Evolutionary conservation across 2,329 filamentous ascomycete species (phyloP), one percentile per base, ranked within the genome.

Genomic region (Colletotrichum tamarilloi): DNA sequence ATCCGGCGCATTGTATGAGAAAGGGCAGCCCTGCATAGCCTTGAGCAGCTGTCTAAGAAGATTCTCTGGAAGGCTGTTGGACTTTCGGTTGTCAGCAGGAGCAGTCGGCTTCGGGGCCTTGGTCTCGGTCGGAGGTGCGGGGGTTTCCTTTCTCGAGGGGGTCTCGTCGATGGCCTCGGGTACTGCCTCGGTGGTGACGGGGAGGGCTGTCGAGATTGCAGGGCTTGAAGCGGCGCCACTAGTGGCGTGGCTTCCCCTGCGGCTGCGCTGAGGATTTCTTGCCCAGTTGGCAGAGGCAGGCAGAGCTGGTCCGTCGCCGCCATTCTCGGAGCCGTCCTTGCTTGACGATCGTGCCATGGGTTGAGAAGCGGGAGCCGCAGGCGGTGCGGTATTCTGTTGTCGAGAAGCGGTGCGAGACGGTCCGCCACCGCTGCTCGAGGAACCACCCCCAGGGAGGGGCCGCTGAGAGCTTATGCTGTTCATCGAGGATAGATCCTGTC

Each of bases 271-370:
- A 69, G 92, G 86, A 79, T 92, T 90, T 80, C 91, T 86, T 85
- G 96, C 97, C 97, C 97, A 99, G 79, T 93, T 98, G 5, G 96
- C 97, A 4, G 95, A 95, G 1, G 95, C 95, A 2, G 97, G 97
- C 55, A 99, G 86, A n/a, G 95, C 97, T 52, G 97, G 95, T 3
- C 92, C 92, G 79, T 98, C 96, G 24, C 88, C 89, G n/a, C 89
- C 91, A 78, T 87, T 89, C 68, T 92, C 90, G 0, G 92, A 91
- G 11, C 90, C 92, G 73, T 97, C 94, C 79, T 94, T 95, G 82
- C 93, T 95, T n/a, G 89, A 87, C 74, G 94, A 92, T 52, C 94
- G 89, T 38, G 87, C 88, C 92, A 97, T 95, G n/a, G 89, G 84
- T 76, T 92, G 90, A 4, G 89, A 85, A 9, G 68, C 65, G 62